Percentiles rank a stretch among this genome's conserved stretches.
These are phyloP conservation scores for Phyllosticta capitalensis DNA, from an alignment of 2,329 filamentous ascomycete species.

Conservation along the genomic window DNA sequence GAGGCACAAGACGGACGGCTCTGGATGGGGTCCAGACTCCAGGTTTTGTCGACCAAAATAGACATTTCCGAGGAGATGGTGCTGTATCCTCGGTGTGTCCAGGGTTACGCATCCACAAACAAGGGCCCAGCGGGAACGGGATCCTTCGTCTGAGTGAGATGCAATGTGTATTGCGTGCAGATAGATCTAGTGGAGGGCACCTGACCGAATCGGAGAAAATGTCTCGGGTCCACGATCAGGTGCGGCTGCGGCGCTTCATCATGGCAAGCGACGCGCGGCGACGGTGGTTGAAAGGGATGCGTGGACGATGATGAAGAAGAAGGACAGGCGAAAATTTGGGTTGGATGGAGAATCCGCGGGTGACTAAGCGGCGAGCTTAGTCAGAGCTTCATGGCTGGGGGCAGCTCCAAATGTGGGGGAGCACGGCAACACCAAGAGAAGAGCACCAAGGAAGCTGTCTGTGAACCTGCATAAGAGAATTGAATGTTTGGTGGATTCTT, in stretches of 20 bases:
- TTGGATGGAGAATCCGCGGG: neutral
- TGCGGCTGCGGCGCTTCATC: neutral
- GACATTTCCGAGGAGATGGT: neutral
- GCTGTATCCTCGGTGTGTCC: neutral
- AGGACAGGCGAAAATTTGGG: neutral
- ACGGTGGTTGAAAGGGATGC: neutral
- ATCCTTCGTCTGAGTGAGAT: neutral
- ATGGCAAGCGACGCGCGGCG: neutral
- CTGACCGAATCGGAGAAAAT: neutral
- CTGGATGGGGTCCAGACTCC: neutral
- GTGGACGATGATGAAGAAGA: neutral
- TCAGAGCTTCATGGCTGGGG: neutral
- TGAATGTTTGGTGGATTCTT: neutral
- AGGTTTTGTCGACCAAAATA: neutral
- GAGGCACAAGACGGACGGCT: constrained; percentile 7
- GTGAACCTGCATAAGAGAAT: neutral
- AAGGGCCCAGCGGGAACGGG: neutral
- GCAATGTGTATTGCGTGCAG: neutral
- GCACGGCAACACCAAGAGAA: neutral
- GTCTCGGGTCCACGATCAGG: neutral
- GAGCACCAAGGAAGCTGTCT: neutral
- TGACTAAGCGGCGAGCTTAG: neutral
- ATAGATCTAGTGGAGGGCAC: neutral
- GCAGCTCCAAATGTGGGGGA: neutral
- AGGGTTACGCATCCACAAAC: neutral